Base-by-base conservation (phyloP, 192 early-diverging fungal genomes). In the Irineochytrium annulatum region DNA sequence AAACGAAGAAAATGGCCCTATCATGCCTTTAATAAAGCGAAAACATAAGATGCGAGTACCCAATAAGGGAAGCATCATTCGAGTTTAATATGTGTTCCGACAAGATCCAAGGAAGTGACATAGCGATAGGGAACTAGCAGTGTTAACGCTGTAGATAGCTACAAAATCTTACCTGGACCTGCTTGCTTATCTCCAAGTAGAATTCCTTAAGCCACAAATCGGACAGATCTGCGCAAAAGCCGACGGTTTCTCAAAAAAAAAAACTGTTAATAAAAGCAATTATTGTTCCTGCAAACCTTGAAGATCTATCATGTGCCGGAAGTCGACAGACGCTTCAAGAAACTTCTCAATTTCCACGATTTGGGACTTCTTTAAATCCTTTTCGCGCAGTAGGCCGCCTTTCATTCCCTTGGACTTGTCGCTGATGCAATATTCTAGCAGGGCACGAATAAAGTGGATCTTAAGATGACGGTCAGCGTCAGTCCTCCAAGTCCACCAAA, bases 161-260 rank as follows among this genome's bases (percentile, higher is more conserved):
- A 46, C 28, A 28, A 59, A 14, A 2, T 27, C 57, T 2, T 39
- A 72, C 73, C 67, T 82, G 80, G 14, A 79, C 69, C 57, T 79
- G 19, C 33, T 76, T 65, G 60, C 67, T 67, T 0, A 82, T 48
- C 39, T 82, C 80, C 49, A 82, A 63, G 41, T 77, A 82, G 52
- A 82, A 82, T 51, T 82, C 80, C 51, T 77, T 80, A 55, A 72
- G 79, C 80, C 80, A 82, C 24, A 82, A 56, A 27, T 77, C 66
- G 14, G 78, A 67, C 13, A 82, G 48, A 41, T 82, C 62, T 1
- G 46, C 32, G n/a, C 61, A 49, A 14, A 60, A 19, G 3, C 34
- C 30, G 16, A 74, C 60, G 3, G 74, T 74, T 22, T 57, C 71
- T 68, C 29, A 35, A 19, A 27, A 17, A 58, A 58, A 37, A 1